Evolutionary conservation across 139 green algal species (phyloP).

Genomic region (Trebouxia sp.): DNA sequence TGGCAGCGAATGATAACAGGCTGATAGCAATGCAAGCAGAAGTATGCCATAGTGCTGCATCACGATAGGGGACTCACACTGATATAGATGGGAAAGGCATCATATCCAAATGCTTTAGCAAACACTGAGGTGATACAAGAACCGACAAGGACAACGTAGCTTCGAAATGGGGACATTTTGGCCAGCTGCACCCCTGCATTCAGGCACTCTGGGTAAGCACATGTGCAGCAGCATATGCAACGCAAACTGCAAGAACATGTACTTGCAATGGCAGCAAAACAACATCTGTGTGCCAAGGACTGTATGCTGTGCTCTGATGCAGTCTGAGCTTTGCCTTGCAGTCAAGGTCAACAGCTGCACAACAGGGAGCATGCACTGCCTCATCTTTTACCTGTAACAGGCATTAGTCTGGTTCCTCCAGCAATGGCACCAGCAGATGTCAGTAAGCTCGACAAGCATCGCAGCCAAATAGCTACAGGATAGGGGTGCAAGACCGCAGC

Average conservation of each 20-base stretch:
- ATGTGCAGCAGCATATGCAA: too few species aligned
- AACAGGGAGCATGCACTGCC: too few species aligned
- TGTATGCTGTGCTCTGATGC: too few species aligned
- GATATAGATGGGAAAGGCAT: too few species aligned
- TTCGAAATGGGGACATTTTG: neutral
- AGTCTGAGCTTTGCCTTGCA: too few species aligned
- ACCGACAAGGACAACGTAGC: neutral
- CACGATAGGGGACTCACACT: neutral
- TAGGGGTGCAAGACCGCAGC: neutral
- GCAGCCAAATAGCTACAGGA: neutral
- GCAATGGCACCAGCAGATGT: neutral
- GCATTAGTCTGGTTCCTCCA: neutral
- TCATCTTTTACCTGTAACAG: conserved; percentile 5
- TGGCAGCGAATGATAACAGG: neutral
- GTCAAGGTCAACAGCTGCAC: too few species aligned
- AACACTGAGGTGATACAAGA: neutral
- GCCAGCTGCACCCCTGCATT: conserved; percentile 18
- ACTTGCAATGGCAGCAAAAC: too few species aligned
- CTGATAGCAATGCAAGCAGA: neutral
- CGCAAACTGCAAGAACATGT: too few species aligned
- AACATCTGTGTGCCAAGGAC: too few species aligned
- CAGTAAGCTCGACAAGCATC: neutral
- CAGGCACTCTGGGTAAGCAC: too few species aligned
- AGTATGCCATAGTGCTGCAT: too few species aligned
- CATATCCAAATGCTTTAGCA: too few species aligned